A percentile compares a stretch with the other conserved stretches of the same genome.
phyloP scores from a whole-genome alignment of 768 basidiomycete genomes.

The Hypholoma sublateritium region DNA sequence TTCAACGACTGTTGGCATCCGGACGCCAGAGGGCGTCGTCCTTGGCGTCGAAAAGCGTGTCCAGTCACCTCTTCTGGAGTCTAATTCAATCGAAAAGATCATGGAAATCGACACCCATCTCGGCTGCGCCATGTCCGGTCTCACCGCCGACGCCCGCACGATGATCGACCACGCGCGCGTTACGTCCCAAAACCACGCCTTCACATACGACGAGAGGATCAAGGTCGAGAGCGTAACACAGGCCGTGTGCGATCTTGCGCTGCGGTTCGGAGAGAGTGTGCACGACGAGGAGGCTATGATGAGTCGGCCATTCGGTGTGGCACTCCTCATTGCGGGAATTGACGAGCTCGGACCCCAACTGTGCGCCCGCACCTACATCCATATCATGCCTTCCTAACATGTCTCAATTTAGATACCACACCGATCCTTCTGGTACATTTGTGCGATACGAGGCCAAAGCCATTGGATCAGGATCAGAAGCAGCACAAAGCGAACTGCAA shows the following conservation, averaged over 20 bases:
- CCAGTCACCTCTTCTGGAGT: constrained; percentile 93
- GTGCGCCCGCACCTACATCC: constrained; percentile 44
- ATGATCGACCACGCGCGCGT: constrained; percentile 99
- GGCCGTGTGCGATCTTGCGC: constrained; percentile 95
- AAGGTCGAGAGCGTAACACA: constrained; percentile 98
- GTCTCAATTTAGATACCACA: constrained; percentile 72
- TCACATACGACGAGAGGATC: constrained; percentile 96
- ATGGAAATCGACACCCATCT: constrained; percentile 99
- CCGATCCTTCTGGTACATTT: constrained; percentile 97
- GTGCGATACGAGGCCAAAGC: constrained; percentile 97
- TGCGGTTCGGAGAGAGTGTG: constrained; percentile 98
- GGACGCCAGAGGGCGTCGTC: constrained; percentile 86
- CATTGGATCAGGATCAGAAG: constrained; percentile 97
- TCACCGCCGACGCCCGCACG: constrained; percentile 97
- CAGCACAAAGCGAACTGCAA: constrained; percentile 94
- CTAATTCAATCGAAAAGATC: constrained; percentile 97
- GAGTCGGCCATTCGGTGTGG: constrained; percentile 99
- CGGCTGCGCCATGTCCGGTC: constrained; percentile 96
- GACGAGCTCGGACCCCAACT: constrained; percentile 96
- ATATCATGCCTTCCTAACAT: constrained; percentile 1
- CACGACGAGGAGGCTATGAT: constrained; percentile 99
- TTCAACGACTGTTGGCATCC: constrained; percentile 95
- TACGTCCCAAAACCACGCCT: constrained; percentile 91
- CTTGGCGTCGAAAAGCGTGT: constrained; percentile 98
- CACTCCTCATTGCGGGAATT: constrained; percentile 93